Evolutionary conservation across 208 protist genomes (phyloP).

Genomic region (Endotrypanum monterogeii): DNA sequence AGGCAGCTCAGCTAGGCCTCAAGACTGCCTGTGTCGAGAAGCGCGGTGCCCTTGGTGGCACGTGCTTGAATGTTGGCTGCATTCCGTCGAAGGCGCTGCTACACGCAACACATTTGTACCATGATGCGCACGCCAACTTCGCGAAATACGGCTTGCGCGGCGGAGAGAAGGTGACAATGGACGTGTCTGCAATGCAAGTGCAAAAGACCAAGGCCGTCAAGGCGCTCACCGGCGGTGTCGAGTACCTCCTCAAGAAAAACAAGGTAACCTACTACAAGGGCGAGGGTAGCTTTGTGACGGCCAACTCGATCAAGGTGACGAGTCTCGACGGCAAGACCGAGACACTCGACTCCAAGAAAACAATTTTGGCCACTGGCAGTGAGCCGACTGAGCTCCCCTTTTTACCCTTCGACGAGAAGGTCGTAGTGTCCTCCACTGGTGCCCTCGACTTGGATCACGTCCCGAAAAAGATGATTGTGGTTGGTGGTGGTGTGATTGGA

Average conservation of each 20-base stretch:
- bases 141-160: slow-evolving; percentile 89
- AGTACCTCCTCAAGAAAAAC: slow-evolving; percentile 99
- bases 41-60: slow-evolving; percentile 97
- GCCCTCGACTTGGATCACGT: slow-evolving; percentile 94
- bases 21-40: slow-evolving; percentile 99
- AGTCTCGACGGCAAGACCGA: slow-evolving; percentile 90
- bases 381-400: slow-evolving; percentile 95
- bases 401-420: slow-evolving; percentile 97
- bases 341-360: slow-evolving; percentile 95
- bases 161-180: slow-evolving; percentile 89
- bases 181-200: slow-evolving; percentile 95
- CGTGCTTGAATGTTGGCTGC: slow-evolving; percentile 99
- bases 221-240: slow-evolving; percentile 96
- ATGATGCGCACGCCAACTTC: slow-evolving; percentile 96
- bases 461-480: slow-evolving; percentile 98
- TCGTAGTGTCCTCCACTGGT: slow-evolving; percentile 98
- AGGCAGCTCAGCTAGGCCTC: slow-evolving; percentile 98
- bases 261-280: slow-evolving; percentile 98
- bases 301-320: slow-evolving; percentile 79
- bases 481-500: slow-evolving; percentile 99
- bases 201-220: slow-evolving; percentile 97
- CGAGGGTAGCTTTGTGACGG: slow-evolving; percentile 81
- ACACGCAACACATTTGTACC: slow-evolving; percentile 98
- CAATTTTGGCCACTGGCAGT: slow-evolving; percentile 99
- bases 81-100: slow-evolving; percentile 99